A percentile compares a stretch with the other conserved stretches of the same genome.
Conservation (phyloP, 768 basidiomycete species). For the Tricholoma matsutake region DNA sequence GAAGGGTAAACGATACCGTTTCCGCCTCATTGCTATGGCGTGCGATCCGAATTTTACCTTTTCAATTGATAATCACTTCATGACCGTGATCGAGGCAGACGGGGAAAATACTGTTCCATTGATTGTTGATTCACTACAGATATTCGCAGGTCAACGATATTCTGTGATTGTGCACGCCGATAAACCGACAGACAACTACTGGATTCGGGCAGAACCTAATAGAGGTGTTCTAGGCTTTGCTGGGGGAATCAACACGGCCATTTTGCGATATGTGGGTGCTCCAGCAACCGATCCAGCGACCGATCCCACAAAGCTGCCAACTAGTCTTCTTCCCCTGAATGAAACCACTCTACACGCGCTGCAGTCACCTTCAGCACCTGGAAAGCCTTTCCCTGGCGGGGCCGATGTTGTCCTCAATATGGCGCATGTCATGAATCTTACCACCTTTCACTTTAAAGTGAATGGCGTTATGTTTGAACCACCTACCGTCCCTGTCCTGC, state of each 20-base stretch:
- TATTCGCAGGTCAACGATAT: slow-evolving; percentile 14
- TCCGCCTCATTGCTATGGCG: slow-evolving; percentile 32
- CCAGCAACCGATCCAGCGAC: slow-evolving; percentile 33
- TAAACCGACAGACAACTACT: slow-evolving; percentile 49
- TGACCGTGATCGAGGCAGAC: slow-evolving; percentile 51
- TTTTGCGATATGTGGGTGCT: slow-evolving; percentile 49
- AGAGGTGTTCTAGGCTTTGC: slow-evolving; percentile 20
- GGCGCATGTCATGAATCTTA: background rate
- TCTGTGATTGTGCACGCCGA: slow-evolving; percentile 39
- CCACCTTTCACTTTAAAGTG: slow-evolving; percentile 17
- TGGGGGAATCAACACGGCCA: slow-evolving; percentile 42
- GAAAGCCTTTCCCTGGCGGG: slow-evolving; percentile 26
- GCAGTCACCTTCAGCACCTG: background rate
- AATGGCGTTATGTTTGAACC: slow-evolving; percentile 30
- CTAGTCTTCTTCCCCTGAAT: background rate
- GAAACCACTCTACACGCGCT: background rate
- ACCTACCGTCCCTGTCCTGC: slow-evolving; percentile 40
- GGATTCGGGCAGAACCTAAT: slow-evolving; percentile 34
- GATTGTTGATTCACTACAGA: slow-evolving; percentile 37
- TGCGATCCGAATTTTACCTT: slow-evolving; percentile 38
- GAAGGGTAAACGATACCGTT: slow-evolving; percentile 31
- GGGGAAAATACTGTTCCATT: slow-evolving; percentile 38
- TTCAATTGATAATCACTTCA: slow-evolving; percentile 39
- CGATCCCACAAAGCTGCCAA: too few species aligned
- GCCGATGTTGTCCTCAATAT: background rate